A percentile compares a stretch with the other conserved stretches of the same genome.
Evolutionary conservation across 129 eudicot species (phyloP).

Genomic region (Flaveria trinervia): DNA sequence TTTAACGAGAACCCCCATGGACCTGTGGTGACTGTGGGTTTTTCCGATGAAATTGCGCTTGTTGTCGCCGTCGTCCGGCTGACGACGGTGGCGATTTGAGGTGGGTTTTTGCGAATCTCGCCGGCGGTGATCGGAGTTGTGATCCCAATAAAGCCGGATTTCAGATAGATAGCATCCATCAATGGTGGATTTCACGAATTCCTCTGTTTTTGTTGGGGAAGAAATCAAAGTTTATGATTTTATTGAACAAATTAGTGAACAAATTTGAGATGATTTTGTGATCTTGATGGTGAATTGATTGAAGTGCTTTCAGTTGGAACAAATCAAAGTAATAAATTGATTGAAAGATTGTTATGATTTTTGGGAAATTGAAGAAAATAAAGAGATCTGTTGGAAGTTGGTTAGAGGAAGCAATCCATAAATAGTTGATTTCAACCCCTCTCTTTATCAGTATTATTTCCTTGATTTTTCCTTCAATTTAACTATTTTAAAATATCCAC

Average conservation of each 20-base stretch:
- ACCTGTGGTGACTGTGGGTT: constrained; percentile 36
- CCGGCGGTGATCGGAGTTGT: constrained; percentile 48
- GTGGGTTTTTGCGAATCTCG: constrained; percentile 44
- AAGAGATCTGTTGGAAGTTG: constrained; percentile 18
- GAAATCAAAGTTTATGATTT: background rate
- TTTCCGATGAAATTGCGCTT: constrained; percentile 44
- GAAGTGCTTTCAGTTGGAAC: background rate
- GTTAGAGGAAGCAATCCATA: constrained; percentile 7
- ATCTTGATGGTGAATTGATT: background rate
- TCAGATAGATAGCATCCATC: constrained; percentile 71
- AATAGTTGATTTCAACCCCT: constrained; percentile 6
- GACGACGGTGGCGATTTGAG: constrained; percentile 41
- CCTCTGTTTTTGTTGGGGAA: background rate
- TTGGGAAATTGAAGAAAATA: background rate
- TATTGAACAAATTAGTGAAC: background rate
- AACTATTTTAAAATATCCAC: background rate
- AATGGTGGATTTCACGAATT: constrained; percentile 18
- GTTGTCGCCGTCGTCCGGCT: constrained; percentile 40
- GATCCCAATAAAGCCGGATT: constrained; percentile 51
- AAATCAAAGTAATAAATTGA: no score
- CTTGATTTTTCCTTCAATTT: background rate
- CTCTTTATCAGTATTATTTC: background rate
- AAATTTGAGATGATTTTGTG: constrained; percentile 3
- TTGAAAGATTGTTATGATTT: background rate
- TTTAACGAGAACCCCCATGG: constrained; percentile 70